Base-by-base conservation (phyloP, 1,284 basidiomycete species). In the Cutaneotrichosporon sp. region DNA sequence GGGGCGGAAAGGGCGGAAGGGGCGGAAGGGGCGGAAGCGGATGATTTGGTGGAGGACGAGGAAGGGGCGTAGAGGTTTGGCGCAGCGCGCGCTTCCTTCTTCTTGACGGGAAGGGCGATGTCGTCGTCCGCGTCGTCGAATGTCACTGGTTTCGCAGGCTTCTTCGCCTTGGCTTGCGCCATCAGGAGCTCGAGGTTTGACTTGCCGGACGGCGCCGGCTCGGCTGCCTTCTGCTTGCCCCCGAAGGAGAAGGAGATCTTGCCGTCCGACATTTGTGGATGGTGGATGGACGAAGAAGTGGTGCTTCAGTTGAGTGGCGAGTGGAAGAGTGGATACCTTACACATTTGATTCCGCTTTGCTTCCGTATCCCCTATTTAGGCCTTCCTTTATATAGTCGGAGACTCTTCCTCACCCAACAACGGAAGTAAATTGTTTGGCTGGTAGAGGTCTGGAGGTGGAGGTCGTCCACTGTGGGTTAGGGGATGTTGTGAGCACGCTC, bases 231-330 rank as follows among this genome's bases (percentile, higher is more conserved):
- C 32, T 58, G 60, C 47, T 58, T 65, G 49, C 65, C 70, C 16
- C 72, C 74, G 32, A 81, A 71, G 6, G 77, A 75, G 69, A 81
- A 76, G 10, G 76, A 76, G 22, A 81, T 62, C 65, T 78, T 80
- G 57, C 68, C 69, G 57, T 70, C 69, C 22, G 68, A 47, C 65
- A 72, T 72, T 56, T 26, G 36, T 40, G 13, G 13, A 16, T 11
- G 13, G 38, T 46, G 42, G 42, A 46, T 46, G 18, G 42, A 18
- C 36, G 42, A 18, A 2, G 2, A n/a, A 7, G 42, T 13, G 13
- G 38, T 40, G 26, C 16, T 11, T 1, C 13, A 5, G 38, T 11
- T 40, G 38, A 40, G 42, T 46, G 42, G 42, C 42, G 42, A 46
- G 18, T 46, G 16, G 42, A 46, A 18, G 42, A 36, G 11, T 36